A percentile compares a stretch with the other conserved stretches of the same genome.
These are phyloP conservation scores for Dictyostelium intermedium DNA, from an alignment of 78 protist species.

Conservation along the genomic window DNA sequence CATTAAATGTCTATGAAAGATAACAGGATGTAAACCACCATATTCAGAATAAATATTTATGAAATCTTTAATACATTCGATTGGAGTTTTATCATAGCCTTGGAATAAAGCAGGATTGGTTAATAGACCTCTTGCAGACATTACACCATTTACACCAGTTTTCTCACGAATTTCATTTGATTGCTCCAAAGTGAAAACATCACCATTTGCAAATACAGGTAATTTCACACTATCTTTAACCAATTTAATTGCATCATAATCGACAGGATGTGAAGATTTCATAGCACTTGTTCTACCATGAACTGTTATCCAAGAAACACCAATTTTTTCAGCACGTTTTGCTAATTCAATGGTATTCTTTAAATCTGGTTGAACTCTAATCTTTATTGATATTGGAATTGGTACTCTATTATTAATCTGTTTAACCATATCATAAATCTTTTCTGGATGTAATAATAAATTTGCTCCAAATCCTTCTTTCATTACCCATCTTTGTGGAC, in stretches of 20 bases:
- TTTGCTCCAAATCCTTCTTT: slow-evolving; percentile 81
- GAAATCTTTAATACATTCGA: slow-evolving; percentile 67
- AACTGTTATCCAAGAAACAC: slow-evolving; percentile 88
- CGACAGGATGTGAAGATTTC: slow-evolving; percentile 49
- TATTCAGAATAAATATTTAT: slow-evolving; percentile 32
- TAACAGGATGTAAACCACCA: slow-evolving; percentile 64
- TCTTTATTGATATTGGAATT: slow-evolving; percentile 82
- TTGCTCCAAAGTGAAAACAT: slow-evolving; percentile 53
- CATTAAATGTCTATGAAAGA: slow-evolving; percentile 76
- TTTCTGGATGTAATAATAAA: slow-evolving; percentile 73
- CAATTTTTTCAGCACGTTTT: slow-evolving; percentile 68
- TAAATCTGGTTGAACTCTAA: slow-evolving; percentile 77
- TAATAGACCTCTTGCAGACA: slow-evolving; percentile 91
- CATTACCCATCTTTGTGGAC: slow-evolving; percentile 94
- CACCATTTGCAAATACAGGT: slow-evolving; percentile 93
- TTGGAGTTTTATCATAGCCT: slow-evolving; percentile 78
- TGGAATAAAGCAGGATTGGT: slow-evolving; percentile 88
- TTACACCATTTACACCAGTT: slow-evolving; percentile 85
- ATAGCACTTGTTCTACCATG: slow-evolving; percentile 89
- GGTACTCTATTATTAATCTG: slow-evolving; percentile 13
- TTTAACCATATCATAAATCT: slow-evolving; percentile 82
- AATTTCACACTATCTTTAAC: slow-evolving; percentile 68
- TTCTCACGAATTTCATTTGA: slow-evolving; percentile 20
- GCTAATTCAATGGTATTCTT: slow-evolving; percentile 82
- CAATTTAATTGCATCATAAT: slow-evolving; percentile 84